A percentile compares a stretch with the other conserved stretches of the same genome.
Conservation (phyloP, 228 moss, liverwort and hornwort species). For the Sphagnum magellanicum region DNA sequence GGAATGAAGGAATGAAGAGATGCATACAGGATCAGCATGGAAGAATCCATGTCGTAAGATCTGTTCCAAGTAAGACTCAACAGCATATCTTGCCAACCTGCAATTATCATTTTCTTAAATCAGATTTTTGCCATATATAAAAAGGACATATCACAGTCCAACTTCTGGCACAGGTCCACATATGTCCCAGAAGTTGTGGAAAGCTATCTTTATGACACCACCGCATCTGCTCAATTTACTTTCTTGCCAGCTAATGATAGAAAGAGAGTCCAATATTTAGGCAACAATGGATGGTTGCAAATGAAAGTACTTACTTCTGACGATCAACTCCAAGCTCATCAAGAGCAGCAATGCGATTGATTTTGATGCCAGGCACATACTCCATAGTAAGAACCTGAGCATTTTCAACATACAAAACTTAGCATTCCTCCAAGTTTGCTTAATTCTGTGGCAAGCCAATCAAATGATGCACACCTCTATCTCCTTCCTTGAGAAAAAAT, state of each 20-base stretch:
- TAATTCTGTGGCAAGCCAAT: too few relatives aligned
- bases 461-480: too few relatives aligned
- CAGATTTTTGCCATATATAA: too few relatives aligned
- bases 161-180: too few relatives aligned
- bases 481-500: not conserved
- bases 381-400: constrained; percentile 89
- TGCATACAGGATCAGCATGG: constrained; percentile 92
- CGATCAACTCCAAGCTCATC: constrained; percentile 97
- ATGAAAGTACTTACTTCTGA: constrained; percentile 36
- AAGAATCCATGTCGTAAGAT: constrained; percentile 97
- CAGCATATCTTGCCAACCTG: constrained; percentile 87
- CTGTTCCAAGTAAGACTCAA: constrained; percentile 98
- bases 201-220: too few relatives aligned
- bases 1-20: not conserved
- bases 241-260: too few relatives aligned
- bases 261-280: too few relatives aligned
- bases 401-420: not conserved
- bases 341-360: constrained; percentile 78
- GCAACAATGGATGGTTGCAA: too few relatives aligned
- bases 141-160: too few relatives aligned
- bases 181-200: too few relatives aligned
- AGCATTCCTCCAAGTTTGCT: too few relatives aligned
- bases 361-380: constrained; percentile 97
- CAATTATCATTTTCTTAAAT: not conserved
- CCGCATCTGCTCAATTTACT: too few relatives aligned